Percentiles rank a stretch among this genome's conserved stretches.
These are phyloP conservation scores for Yarrowia deformans DNA, from an alignment of 805 yeast species.

Conservation along the genomic window DNA sequence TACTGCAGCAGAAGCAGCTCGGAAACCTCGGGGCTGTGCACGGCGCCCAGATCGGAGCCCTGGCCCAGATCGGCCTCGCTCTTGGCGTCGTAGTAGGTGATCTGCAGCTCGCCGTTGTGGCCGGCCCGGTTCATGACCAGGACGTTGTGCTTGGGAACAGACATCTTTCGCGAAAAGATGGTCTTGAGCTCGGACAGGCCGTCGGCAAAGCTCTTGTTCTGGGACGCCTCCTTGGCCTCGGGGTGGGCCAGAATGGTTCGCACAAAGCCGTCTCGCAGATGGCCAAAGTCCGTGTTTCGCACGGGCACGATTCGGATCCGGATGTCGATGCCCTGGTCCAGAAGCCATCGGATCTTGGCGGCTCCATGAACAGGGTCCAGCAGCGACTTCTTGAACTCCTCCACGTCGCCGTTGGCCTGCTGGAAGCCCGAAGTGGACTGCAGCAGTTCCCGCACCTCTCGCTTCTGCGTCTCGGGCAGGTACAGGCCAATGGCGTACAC, in stretches of 20 bases:
- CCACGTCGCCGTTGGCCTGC: slow-evolving; percentile 23
- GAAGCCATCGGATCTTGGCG: slow-evolving; percentile 61
- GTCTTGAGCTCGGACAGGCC: slow-evolving; percentile 74
- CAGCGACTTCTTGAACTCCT: slow-evolving; percentile 42
- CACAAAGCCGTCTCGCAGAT: slow-evolving; percentile 86
- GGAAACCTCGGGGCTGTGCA: slow-evolving; percentile 67
- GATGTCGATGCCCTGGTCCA: slow-evolving; percentile 67
- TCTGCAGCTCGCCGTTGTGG: slow-evolving; percentile 56
- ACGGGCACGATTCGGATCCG: slow-evolving; percentile 82
- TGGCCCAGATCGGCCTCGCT: slow-evolving; percentile 46
- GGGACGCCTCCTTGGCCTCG: slow-evolving; percentile 56
- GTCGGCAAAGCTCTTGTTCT: slow-evolving; percentile 56
- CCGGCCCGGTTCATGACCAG: slow-evolving; percentile 63
- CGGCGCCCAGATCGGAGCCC: slow-evolving; percentile 60
- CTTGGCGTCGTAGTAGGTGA: slow-evolving; percentile 56
- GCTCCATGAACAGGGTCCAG: slow-evolving; percentile 61
- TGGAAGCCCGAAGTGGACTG: slow-evolving; percentile 31
- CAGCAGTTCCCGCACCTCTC: slow-evolving; percentile 44
- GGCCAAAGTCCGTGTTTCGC: slow-evolving; percentile 89
- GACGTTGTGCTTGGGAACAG: slow-evolving; percentile 77
- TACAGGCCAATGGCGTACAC: slow-evolving; percentile 91
- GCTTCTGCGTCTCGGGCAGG: slow-evolving; percentile 64
- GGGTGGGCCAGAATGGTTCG: slow-evolving; percentile 78
- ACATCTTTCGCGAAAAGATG: slow-evolving; percentile 68
- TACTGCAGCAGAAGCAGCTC: slow-evolving; percentile 78